A percentile compares a stretch with the other conserved stretches of the same genome.
These are phyloP conservation scores for Curvularia lunata DNA, from an alignment of 2,329 filamentous ascomycete genomes.

Conservation along the genomic window DNA sequence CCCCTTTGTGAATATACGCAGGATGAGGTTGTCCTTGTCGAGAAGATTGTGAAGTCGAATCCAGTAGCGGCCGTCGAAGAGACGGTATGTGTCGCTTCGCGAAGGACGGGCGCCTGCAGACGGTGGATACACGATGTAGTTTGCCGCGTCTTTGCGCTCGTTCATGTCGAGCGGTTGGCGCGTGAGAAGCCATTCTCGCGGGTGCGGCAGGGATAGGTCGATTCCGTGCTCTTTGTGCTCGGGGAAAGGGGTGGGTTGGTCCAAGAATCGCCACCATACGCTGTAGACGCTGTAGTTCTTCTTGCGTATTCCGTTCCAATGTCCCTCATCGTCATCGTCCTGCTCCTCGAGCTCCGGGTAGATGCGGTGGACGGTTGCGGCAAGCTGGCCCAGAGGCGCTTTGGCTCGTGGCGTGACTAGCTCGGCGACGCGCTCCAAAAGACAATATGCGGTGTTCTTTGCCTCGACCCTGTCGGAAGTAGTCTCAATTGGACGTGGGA, in stretches of 20 bases:
- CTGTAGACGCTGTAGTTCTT: conserved; percentile 29
- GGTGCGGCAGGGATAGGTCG: conserved; percentile 7
- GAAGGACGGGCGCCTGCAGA: not conserved
- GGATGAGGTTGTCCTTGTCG: conserved; percentile 36
- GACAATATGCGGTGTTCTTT: conserved; percentile 48
- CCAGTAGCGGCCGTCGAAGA: conserved; percentile 66
- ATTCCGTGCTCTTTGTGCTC: conserved; percentile 10
- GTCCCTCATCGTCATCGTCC: conserved; percentile 2
- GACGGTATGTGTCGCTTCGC: conserved; percentile 39
- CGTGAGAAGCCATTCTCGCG: conserved; percentile 35
- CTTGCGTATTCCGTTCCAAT: conserved; percentile 7
- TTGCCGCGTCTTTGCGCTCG: not conserved
- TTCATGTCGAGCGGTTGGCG: conserved; percentile 29
- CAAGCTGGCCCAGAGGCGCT: conserved; percentile 53
- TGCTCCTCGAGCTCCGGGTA: conserved; percentile 46
- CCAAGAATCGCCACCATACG: conserved; percentile 36
- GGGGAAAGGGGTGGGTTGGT: conserved; percentile 21
- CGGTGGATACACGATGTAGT: conserved; percentile 20
- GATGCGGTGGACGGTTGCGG: conserved; percentile 49
- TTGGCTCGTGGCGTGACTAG: conserved; percentile 57
- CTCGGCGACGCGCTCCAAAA: conserved; percentile 57
- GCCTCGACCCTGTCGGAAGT: conserved; percentile 27
- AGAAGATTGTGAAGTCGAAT: conserved; percentile 53
- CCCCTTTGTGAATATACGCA: conserved; percentile 45
- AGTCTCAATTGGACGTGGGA: conserved; percentile 21